Percentiles rank a stretch among this genome's conserved stretches.
phyloP scores from a whole-genome alignment of 2,329 filamentous ascomycete species.

The Phaeosphaeria sp. region DNA sequence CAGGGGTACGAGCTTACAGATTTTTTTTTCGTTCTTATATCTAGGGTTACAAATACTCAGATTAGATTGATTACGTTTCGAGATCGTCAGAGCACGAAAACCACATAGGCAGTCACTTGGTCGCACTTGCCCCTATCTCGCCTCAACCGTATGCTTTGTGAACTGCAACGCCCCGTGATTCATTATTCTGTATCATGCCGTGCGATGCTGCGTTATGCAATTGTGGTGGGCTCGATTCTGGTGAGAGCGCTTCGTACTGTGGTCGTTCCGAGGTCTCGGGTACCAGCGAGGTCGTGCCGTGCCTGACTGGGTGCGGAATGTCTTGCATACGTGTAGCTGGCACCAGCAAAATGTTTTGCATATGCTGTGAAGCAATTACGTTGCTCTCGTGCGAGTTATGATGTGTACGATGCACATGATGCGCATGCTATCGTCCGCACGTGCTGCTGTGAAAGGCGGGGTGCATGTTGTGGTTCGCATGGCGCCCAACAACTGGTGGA shows the following conservation, averaged over 20 bases:
- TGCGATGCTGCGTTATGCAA: background rate
- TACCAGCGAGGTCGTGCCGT: too few relatives aligned
- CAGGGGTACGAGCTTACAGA: background rate
- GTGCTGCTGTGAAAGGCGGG: background rate
- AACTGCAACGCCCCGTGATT: background rate
- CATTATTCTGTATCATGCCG: background rate
- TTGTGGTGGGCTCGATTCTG: background rate
- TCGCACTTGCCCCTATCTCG: too few relatives aligned
- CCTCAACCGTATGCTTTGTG: background rate
- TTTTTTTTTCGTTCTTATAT: too few relatives aligned
- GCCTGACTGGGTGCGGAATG: background rate
- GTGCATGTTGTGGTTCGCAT: background rate
- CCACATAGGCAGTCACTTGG: too few relatives aligned
- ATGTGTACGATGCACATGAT: constrained; percentile 11
- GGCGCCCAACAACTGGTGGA: background rate
- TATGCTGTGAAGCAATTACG: background rate
- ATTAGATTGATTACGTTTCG: too few relatives aligned
- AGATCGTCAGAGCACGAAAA: too few relatives aligned
- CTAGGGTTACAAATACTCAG: too few relatives aligned
- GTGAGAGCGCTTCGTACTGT: too few relatives aligned
- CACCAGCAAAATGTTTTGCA: background rate
- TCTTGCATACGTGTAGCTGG: background rate
- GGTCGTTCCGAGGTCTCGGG: too few relatives aligned
- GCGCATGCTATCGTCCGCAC: background rate
- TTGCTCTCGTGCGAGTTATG: background rate